Conservation (phyloP, 495 filamentous ascomycete genomes). For the Alectoria sarmentosa region DNA sequence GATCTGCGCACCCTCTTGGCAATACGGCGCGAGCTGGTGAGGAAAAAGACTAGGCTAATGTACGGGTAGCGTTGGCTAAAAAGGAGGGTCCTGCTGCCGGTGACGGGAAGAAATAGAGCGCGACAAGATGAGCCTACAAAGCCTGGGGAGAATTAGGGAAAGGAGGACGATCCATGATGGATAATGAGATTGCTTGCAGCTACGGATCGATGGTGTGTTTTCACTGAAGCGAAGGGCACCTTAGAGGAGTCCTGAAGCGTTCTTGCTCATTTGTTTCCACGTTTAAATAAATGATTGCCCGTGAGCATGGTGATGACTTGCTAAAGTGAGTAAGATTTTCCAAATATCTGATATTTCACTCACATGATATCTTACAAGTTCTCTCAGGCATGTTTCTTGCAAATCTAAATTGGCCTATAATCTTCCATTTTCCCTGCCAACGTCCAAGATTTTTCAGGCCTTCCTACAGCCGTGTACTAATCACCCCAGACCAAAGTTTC, state of each 20-base stretch:
- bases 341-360: neutral
- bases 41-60: constrained; percentile 5
- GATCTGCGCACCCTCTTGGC: neutral
- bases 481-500: neutral
- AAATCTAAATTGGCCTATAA: neutral
- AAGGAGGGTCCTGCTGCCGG: constrained; percentile 23
- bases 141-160: neutral
- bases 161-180: neutral
- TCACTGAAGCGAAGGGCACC: neutral
- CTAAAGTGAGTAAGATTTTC: neutral
- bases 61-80: constrained; percentile 25
- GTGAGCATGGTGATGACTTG: neutral
- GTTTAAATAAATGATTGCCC: neutral
- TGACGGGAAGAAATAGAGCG: constrained; percentile 24
- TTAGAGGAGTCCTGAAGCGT: neutral
- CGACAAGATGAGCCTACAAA: neutral
- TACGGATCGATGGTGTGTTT: neutral
- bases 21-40: neutral
- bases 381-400: neutral
- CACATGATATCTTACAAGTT: neutral
- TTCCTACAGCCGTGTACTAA: neutral
- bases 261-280: neutral
- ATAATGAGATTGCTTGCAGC: neutral
- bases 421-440: neutral
- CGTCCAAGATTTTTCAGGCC: neutral